Percentiles rank a stretch among this genome's conserved stretches.
Evolutionary conservation across 2,329 filamentous ascomycete species (phyloP).

Genomic region (Hymenoscyphus salicellus): DNA sequence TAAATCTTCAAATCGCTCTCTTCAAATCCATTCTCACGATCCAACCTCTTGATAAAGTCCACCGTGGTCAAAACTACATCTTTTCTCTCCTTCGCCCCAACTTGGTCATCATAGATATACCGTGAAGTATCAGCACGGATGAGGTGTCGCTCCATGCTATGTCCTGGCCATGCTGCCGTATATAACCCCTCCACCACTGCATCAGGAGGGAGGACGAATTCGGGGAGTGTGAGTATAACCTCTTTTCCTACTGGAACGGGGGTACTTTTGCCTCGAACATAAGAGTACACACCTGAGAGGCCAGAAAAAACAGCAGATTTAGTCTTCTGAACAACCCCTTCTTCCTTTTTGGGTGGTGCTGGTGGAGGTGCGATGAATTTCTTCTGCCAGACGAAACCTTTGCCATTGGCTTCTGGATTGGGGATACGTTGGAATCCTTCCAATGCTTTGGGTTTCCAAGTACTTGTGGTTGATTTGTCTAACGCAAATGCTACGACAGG

Average conservation of each 20-base stretch:
- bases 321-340: conserved; percentile 3
- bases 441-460: neutral
- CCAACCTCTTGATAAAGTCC: conserved; percentile 7
- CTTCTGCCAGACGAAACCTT: conserved; percentile 8
- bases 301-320: neutral
- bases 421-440: conserved; percentile 7
- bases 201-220: no score
- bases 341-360: neutral
- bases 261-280: no score
- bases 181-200: neutral
- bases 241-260: no score
- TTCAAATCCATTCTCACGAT: conserved; percentile 10
- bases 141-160: conserved; percentile 9
- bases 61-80: conserved; percentile 4
- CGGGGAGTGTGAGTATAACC: no score
- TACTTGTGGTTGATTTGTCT: neutral
- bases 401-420: neutral
- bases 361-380: conserved; percentile 3
- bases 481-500: no score
- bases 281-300: no score
- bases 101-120: conserved; percentile 5
- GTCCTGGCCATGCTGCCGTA: conserved; percentile 1
- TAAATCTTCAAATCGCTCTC: conserved; percentile 2
- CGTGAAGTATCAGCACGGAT: conserved; percentile 10
- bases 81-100: neutral